Base-by-base conservation (phyloP, 768 basidiomycete genomes). In the Lentinula sp. region DNA sequence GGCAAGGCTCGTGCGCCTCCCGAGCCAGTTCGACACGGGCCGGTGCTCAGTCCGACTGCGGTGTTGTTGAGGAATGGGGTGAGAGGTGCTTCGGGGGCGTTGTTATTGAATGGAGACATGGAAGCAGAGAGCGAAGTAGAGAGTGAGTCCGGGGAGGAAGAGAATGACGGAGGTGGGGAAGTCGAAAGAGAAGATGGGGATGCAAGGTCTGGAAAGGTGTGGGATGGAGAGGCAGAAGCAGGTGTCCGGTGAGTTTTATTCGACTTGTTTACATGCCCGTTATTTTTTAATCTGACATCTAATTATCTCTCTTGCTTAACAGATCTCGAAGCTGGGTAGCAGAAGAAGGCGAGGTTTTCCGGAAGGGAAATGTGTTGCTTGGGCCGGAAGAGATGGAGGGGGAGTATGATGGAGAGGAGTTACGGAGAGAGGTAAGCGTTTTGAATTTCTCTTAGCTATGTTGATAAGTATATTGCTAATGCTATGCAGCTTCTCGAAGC, bases 261-360 rank as follows among this genome's bases (percentile, higher is more conserved):
- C 28, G 28, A 28, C 28, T 28, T 28, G 28, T 28, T 28, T 28
- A 28, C 28, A 3, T 28, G 28, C 28, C 28, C 28, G 28, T 28
- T 28, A 28, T 28, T 28, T 23, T 28, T 28, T 3, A 28, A 28
- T 28, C 35, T 35, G 6, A 37, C 23, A 37, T 9, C 8, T 57
- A 15, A 1, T 39, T 58, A 43, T 39, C 18, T n/a, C 9, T 16
- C 48, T 43, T 63, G 10, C 57, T n/a, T 48, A 6, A 5, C 55
- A 89, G 91, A 52, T 90, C 89, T 28, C 79, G 85, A 64, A 85
- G 80, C 56, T 92, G 91, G 88, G 89, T 95, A 0, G 91, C 86
- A 59, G 97, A 98, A 70, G 97, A 99, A 70, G 94, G 94, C 0
- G 96, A 98, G 73, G 89, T 98, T 43, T 98, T 98, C 77, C 80